These are phyloP conservation scores for Pseudocercospora fuligena DNA, from an alignment of 2,329 filamentous ascomycete genomes.

Conservation along the genomic window DNA sequence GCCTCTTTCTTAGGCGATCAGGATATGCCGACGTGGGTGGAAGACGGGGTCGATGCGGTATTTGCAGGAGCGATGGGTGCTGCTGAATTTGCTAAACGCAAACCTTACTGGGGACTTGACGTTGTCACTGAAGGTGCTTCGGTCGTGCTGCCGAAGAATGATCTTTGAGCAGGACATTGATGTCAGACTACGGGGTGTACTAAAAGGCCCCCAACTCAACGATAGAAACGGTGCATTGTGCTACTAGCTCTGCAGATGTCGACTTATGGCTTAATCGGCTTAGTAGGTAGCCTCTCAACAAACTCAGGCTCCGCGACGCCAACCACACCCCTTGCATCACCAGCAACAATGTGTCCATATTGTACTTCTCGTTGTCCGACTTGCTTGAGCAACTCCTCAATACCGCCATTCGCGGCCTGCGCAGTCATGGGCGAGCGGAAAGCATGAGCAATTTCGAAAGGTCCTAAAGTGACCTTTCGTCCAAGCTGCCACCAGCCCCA, in stretches of 20 bases:
- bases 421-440: slow-evolving; percentile 27
- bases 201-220: no score
- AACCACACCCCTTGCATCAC: slow-evolving; percentile 16
- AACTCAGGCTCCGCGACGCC: slow-evolving; percentile 24
- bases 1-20: background rate
- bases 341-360: slow-evolving; percentile 16
- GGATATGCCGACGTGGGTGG: slow-evolving; percentile 12
- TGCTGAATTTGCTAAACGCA: slow-evolving; percentile 19
- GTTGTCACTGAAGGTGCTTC: background rate
- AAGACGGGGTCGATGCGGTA: slow-evolving; percentile 4
- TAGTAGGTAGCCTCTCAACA: slow-evolving; percentile 10
- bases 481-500: slow-evolving; percentile 38
- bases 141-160: background rate
- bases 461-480: slow-evolving; percentile 36
- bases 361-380: background rate
- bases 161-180: background rate
- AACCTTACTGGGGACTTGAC: slow-evolving; percentile 13
- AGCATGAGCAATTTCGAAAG: slow-evolving; percentile 43
- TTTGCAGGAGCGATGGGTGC: slow-evolving; percentile 18
- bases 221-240: no score
- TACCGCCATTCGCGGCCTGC: background rate
- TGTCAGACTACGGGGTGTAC: no score
- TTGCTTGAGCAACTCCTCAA: slow-evolving; percentile 2
- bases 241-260: background rate
- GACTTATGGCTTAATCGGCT: background rate